These are phyloP conservation scores for Auriscalpium microsporum DNA, from an alignment of 768 basidiomycete genomes.

Conservation along the genomic window DNA sequence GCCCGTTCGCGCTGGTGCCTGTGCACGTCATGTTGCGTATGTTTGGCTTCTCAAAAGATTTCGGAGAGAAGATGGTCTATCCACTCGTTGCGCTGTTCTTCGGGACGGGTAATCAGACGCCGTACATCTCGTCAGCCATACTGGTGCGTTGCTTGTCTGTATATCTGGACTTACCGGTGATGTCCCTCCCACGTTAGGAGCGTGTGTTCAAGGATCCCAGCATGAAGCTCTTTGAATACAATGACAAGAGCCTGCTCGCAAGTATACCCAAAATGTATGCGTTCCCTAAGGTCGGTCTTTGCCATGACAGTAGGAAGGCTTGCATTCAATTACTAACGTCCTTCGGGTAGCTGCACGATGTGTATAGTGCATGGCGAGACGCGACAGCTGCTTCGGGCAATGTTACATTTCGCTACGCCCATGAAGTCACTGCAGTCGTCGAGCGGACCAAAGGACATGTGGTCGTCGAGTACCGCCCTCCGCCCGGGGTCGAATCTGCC, in stretches of 20 bases:
- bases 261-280: constrained; percentile 29
- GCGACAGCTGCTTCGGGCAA: constrained; percentile 18
- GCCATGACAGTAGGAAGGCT: no score
- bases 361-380: constrained; percentile 24
- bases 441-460: constrained; percentile 13
- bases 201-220: constrained; percentile 29
- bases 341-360: constrained; percentile 17
- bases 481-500: neutral
- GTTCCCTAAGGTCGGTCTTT: constrained; percentile 24
- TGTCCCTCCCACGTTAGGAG: constrained; percentile 14
- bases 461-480: constrained; percentile 17
- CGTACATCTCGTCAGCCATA: constrained; percentile 27
- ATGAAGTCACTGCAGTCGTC: constrained; percentile 20
- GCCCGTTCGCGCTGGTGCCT: constrained; percentile 24
- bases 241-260: constrained; percentile 24
- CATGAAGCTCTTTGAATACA: constrained; percentile 28
- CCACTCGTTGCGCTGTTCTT: constrained; percentile 29
- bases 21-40: constrained; percentile 27
- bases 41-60: constrained; percentile 28
- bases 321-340: no score
- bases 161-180: neutral
- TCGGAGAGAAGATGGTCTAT: constrained; percentile 30
- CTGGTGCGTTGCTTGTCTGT: constrained; percentile 12
- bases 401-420: constrained; percentile 20
- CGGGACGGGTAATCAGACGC: constrained; percentile 31